Conservation (phyloP, 1,284 basidiomycete genomes). For the Irpex sp. region DNA sequence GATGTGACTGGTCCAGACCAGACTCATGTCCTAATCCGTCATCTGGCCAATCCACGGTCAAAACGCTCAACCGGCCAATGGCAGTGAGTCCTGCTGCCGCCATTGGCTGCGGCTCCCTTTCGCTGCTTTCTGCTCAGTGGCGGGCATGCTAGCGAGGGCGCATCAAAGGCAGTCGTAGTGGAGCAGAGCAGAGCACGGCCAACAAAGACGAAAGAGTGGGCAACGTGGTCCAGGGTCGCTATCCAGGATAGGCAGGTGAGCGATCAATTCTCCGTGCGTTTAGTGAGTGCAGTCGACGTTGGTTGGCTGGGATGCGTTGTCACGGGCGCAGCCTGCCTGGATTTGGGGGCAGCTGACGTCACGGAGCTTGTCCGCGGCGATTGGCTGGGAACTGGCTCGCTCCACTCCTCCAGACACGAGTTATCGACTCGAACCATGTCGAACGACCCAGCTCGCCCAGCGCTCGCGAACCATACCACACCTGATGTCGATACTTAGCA, state of each 20-base stretch:
- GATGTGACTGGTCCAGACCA: conserved; percentile 2
- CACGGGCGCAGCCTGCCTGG: neutral
- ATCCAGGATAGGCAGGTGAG: neutral
- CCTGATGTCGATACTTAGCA: no score
- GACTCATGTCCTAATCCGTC: neutral
- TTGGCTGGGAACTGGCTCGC: neutral
- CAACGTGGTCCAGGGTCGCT: neutral
- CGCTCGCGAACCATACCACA: no score
- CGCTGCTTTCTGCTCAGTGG: neutral
- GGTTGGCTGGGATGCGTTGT: neutral
- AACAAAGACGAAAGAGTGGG: neutral
- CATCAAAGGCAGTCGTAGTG: neutral
- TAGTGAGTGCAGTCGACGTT: neutral
- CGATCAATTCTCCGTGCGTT: neutral
- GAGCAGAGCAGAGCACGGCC: neutral
- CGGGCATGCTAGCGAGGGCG: neutral
- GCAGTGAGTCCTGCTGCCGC: neutral
- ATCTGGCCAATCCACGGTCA: conserved; percentile 1
- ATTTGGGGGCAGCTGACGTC: neutral
- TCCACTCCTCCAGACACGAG: neutral
- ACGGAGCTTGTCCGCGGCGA: neutral
- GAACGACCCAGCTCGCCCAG: no score
- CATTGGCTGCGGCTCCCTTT: neutral
- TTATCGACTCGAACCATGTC: no score
- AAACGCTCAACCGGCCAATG: neutral